Evolutionary conservation across 768 basidiomycete species (phyloP), one percentile per base, ranked within the genome.

Genomic region (Amanita phalloides): DNA sequence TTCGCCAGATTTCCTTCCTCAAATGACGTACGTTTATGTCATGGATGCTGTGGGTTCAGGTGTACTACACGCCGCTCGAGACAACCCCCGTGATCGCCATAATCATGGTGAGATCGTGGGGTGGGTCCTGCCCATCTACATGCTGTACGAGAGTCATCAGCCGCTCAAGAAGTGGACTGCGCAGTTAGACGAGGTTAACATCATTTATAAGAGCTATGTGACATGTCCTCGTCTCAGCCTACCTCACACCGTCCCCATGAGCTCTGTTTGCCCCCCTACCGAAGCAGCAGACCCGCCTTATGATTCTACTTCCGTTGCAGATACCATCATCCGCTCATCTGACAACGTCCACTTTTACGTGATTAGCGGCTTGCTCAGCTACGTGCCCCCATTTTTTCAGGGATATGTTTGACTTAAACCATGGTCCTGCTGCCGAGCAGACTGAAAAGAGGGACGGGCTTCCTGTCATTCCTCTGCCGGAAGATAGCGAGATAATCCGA

Each of bases 391-490:
- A 7, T 20, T 37, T 23, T n/a, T 47, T 53, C 45, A 26, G 30
- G 6, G 28, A 38, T 3, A 26, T 53, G 33, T 53, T 47, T 23
- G 21, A 23, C 6, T 35, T 45, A 4, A 36, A 36, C 26, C 51
- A 46, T 36, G 41, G 48, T 21, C 21, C 43, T 17, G 48, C 48
- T 9, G 39, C 38, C 32, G 11, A 44, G 43, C 17, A 49, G 48
- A 35, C 28, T 13, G 43, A 44, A 30, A 32, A n/a, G 25, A 51
- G 39, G 25, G 38, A 55, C 23, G 50, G 45, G 21, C 38, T 21
- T 23, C 54, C 37, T 8, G 38, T 49, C 45, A 56, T 52, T 55
- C 44, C 43, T 11, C 41, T 63, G 9, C 39, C 25, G 23, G 59
- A 61, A 17, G 52, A 58, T 33, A 53, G 44, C 30, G 42, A 45